A percentile compares a stretch with the other conserved stretches of the same genome.
phyloP scores from a whole-genome alignment of 1,139 yeast species.

The Yamadazyma blattariae region DNA sequence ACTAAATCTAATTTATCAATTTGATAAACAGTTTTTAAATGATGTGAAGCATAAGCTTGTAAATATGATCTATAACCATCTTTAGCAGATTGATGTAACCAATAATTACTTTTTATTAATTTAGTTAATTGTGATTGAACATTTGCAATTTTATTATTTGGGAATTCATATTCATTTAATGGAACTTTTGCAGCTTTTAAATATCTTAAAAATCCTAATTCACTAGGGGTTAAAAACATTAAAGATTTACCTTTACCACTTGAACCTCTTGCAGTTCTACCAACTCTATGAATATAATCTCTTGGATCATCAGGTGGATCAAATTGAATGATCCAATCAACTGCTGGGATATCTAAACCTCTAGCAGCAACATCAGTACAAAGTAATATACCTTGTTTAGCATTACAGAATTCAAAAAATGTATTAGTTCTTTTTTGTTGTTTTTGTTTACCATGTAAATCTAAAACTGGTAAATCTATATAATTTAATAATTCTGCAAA shows the following conservation, averaged over 20 bases:
- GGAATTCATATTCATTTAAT: slow-evolving; percentile 94
- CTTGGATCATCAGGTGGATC: slow-evolving; percentile 99
- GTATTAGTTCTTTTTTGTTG: slow-evolving; percentile 98
- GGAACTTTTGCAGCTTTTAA: slow-evolving; percentile 97
- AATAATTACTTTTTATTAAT: slow-evolving; percentile 85
- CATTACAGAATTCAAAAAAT: slow-evolving; percentile 95
- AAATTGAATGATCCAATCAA: slow-evolving; percentile 95
- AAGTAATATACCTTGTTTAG: slow-evolving; percentile 85
- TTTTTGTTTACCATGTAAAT: slow-evolving; percentile 95
- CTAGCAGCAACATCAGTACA: slow-evolving; percentile 99
- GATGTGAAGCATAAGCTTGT: slow-evolving; percentile 97
- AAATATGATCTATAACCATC: slow-evolving; percentile 96
- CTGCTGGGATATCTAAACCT: slow-evolving; percentile 96
- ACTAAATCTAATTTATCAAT: slow-evolving; percentile 91
- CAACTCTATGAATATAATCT: slow-evolving; percentile 96
- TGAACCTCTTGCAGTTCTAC: slow-evolving; percentile 97
- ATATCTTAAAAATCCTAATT: slow-evolving; percentile 90
- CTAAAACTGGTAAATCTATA: slow-evolving; percentile 93
- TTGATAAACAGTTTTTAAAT: slow-evolving; percentile 91
- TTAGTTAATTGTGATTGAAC: slow-evolving; percentile 92
- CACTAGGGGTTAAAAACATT: slow-evolving; percentile 93
- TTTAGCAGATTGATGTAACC: slow-evolving; percentile 93
- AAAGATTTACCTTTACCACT: slow-evolving; percentile 88
- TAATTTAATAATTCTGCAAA: slow-evolving; percentile 92
- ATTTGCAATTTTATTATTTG: slow-evolving; percentile 87